phyloP scores from a whole-genome alignment of 805 yeast genomes.

The Lachancea thermotolerans region DNA sequence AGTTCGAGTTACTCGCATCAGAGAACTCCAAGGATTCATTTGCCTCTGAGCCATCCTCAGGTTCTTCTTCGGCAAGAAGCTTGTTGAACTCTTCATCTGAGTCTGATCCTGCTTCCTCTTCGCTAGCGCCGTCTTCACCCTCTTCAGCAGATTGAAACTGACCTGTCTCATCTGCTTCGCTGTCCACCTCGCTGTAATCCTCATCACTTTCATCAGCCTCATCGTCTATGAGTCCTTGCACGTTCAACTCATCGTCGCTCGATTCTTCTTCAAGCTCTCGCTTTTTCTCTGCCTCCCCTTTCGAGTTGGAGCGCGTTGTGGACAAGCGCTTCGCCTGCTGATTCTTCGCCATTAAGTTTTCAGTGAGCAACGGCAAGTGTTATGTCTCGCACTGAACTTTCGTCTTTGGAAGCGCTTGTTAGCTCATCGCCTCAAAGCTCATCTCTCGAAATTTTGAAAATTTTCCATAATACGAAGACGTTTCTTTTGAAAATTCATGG shows the following conservation, averaged over 20 bases:
- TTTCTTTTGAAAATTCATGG: slow-evolving; percentile 3
- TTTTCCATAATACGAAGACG: slow-evolving; percentile 1
- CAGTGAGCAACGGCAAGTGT: no score
- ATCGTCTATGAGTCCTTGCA: slow-evolving; percentile 22
- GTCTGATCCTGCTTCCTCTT: slow-evolving; percentile 9
- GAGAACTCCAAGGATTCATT: slow-evolving; percentile 26
- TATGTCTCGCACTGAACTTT: no score
- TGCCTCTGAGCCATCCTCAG: slow-evolving; percentile 43
- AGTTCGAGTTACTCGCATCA: slow-evolving; percentile 38
- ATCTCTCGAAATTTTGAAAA: slow-evolving; percentile 7
- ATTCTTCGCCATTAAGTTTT: neutral
- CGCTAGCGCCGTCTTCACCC: slow-evolving; percentile 31
- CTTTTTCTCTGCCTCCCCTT: slow-evolving; percentile 11
- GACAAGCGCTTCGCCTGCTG: neutral
- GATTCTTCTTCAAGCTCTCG: slow-evolving; percentile 17
- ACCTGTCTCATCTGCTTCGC: slow-evolving; percentile 16
- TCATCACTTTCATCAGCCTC: slow-evolving; percentile 17
- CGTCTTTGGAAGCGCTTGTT: neutral
- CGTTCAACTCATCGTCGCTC: slow-evolving; percentile 14
- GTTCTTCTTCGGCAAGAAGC: slow-evolving; percentile 15
- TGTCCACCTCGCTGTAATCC: slow-evolving; percentile 15
- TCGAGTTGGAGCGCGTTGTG: neutral
- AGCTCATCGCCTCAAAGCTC: slow-evolving; percentile 17
- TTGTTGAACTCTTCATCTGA: slow-evolving; percentile 11
- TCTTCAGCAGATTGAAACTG: slow-evolving; percentile 5